Base-by-base conservation (phyloP, 1,284 basidiomycete genomes). In the Cryptococcus maquisensis region DNA sequence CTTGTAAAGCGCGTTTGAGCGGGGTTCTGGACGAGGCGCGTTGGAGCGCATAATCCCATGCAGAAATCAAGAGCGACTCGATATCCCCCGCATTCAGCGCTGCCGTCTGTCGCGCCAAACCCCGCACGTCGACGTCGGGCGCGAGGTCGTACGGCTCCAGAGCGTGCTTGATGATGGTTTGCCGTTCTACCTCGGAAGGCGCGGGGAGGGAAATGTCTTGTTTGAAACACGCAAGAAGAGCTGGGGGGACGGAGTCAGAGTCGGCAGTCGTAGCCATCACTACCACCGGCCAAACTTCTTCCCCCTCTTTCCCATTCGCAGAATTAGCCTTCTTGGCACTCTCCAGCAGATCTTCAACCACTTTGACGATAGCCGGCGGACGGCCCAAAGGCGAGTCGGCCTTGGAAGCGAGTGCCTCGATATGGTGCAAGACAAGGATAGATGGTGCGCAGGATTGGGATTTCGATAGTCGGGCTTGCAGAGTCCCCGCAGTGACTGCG, bases 81-180 rank as follows among this genome's bases (percentile, higher is more conserved):
- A 98, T 80, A 73, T 98, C 95, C 12, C 81, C 83, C 1, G 92
- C 89, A 37, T 93, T 84, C 10, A 99, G 79, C 1, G 93, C 93
- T 8, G 96, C 96, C 2, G 94, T 96, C 71, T 96, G 90, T 4
- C 84, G 84, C 3, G 96, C 92, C 4, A 98, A 70, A 15, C 78
- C 75, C 44, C 78, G 75, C 24, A 94, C 62, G 12, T 86, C 87
- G 1, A 96, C 86, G 74, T 98, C 96, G 0, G 87, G 82, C 0
- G 86, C 83, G 24, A 95, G 68, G 0, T 70, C 59, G 26, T 77
- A 72, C 4, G 76, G 73, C 1, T 69, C 58, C 5, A 90, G 74
- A 15, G 85, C 66, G 6, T 79, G 78, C 4, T 77, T 61, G 16
- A 94, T 76, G 47, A 92, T 86, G 36, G 79, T 79, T 45, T 82